Evolutionary conservation across 345 rosid genomes (phyloP).

Genomic region (Citrus australasica): DNA sequence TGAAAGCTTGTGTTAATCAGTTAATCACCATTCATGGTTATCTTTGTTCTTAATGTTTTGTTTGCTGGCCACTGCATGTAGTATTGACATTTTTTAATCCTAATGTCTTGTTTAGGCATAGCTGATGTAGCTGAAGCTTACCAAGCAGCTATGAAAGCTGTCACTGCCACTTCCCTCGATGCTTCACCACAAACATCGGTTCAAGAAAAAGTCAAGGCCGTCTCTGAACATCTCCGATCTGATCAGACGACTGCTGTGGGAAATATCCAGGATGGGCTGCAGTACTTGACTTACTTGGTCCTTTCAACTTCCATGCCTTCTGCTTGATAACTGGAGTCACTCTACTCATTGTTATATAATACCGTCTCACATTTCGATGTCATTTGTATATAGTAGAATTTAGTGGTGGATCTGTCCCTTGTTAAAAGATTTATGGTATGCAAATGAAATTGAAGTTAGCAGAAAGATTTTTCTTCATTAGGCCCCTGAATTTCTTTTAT

Average conservation of each 20-base stretch:
- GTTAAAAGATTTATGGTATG: not conserved
- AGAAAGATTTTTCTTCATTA: not conserved
- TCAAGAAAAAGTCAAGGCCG: conserved; percentile 58
- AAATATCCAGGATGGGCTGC: conserved; percentile 83
- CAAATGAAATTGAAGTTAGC: not conserved
- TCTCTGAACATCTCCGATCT: conserved; percentile 53
- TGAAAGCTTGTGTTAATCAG: too few species aligned
- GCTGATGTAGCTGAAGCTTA: conserved; percentile 88
- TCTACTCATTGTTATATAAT: not conserved
- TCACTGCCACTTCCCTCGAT: conserved; percentile 46
- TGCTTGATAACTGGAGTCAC: conserved; percentile 32
- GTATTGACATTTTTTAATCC: not conserved
- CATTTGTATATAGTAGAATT: conserved; percentile 24
- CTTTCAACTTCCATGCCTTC: conserved; percentile 68
- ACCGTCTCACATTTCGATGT: not conserved
- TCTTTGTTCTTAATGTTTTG: not conserved
- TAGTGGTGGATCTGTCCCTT: conserved; percentile 1
- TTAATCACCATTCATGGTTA: too few species aligned
- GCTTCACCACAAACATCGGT: conserved; percentile 42
- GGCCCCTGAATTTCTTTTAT: not conserved
- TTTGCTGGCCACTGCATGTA: not conserved
- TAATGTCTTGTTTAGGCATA: conserved; percentile 49
- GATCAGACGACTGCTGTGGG: conserved; percentile 56
- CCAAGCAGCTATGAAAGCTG: conserved; percentile 56
- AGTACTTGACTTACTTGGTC: conserved; percentile 60